Base-by-base conservation (phyloP, 2,329 filamentous ascomycete species). In the Talaromyces sp. region DNA sequence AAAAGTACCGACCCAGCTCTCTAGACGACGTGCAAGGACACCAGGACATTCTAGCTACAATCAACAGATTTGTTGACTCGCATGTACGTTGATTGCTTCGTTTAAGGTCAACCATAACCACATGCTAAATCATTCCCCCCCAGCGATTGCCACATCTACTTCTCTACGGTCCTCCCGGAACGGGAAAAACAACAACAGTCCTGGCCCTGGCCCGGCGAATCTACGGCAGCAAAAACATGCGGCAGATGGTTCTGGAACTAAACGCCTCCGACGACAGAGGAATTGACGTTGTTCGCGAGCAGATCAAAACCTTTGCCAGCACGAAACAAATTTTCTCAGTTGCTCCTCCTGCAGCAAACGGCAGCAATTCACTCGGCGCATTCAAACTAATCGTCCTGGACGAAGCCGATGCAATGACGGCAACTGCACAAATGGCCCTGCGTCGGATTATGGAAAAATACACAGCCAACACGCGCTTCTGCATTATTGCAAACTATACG, bases 341-440 rank as follows among this genome's bases (percentile, higher is more conserved):
- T 49, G 81, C 81, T 8, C 78, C 83, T 1, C 78, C 74, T 51
- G 62, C 70, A 17, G 44, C 61, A 52, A 60, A 49, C 22, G 72
- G 75, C 49, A 78, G 83, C 33, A 74, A 76, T 13, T 77, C 79
- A 5, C 77, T 93, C 28, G 91, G 90, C 0, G 85, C 85, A 3
- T 99, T 90, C 82, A 99, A 99, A 80, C 86, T 99, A 68, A 98
- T 99, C 72, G 91, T 99, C 60, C 85, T 99, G 4, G 95, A 99
- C 75, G 95, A 99, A 80, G 95, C 95, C n/a, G 95, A 99, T 75
- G 95, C 95, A 59, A 99, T 99, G 95, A 99, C 95, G n/a, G 90
- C 91, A 59, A 96, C 93, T 0, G 95, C 95, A 6, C 95, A 99
- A 77, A 99, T 99, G 93, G 95, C 95, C 0, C 81, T 99, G 60